A percentile compares a stretch with the other conserved stretches of the same genome.
phyloP scores from a whole-genome alignment of 2,329 filamentous ascomycete species.

The Penicillium sp. region DNA sequence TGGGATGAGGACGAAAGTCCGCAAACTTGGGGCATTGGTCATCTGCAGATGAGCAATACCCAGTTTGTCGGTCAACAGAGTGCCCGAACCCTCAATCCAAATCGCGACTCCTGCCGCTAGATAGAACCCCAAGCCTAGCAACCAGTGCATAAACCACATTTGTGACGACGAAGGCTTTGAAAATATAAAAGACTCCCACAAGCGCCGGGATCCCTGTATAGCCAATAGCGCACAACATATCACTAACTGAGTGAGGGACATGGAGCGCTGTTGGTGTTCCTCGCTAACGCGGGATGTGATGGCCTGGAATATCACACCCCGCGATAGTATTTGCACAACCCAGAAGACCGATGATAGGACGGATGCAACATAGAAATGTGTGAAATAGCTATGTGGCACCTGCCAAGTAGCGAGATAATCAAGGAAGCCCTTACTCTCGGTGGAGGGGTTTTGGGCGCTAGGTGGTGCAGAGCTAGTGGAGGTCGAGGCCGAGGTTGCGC shows the following conservation, averaged over 20 bases:
- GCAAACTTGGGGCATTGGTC: constrained; percentile 45
- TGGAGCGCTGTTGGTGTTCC: constrained; percentile 42
- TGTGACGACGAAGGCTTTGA: constrained; percentile 65
- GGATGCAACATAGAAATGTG: constrained; percentile 78
- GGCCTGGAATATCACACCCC: constrained; percentile 54
- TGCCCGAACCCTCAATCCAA: constrained; percentile 76
- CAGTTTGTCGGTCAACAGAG: constrained; percentile 35
- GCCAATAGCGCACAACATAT: constrained; percentile 71
- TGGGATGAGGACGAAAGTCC: constrained; percentile 56
- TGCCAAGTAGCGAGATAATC: constrained; percentile 55
- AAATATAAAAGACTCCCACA: constrained; percentile 71
- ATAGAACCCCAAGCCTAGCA: constrained; percentile 77
- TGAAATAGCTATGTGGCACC: constrained; percentile 87
- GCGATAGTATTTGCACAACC: constrained; percentile 60
- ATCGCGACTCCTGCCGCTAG: constrained; percentile 67
- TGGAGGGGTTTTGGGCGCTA: constrained; percentile 3
- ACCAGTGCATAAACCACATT: constrained; percentile 86
- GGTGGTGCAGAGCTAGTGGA: constrained; percentile 11
- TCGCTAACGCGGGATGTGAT: constrained; percentile 46
- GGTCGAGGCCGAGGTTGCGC: constrained; percentile 37
- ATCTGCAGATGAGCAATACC: constrained; percentile 38
- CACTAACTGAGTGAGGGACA: constrained; percentile 61
- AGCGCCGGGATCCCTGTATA: constrained; percentile 69
- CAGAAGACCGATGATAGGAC: constrained; percentile 70
- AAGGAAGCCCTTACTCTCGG: constrained; percentile 33